Percentiles rank a stretch among this genome's conserved stretches.
These are phyloP conservation scores for Picea sitchensis DNA, from an alignment of 75 land plant species.

Conservation along the genomic window DNA sequence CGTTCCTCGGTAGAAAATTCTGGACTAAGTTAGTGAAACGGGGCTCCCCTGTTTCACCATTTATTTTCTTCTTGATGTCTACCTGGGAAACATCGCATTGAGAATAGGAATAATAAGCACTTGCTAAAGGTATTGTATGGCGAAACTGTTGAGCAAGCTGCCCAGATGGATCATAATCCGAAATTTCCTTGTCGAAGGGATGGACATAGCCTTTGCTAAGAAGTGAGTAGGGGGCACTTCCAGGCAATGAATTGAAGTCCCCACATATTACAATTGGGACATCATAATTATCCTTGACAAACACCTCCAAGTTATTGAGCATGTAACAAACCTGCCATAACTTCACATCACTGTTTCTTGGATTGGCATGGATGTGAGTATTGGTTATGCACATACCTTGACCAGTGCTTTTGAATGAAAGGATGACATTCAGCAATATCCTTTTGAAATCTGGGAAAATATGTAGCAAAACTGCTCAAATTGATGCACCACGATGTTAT, in stretches of 20 bases:
- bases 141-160: too few relatives aligned
- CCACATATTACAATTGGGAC: too few relatives aligned
- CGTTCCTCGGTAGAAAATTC: background rate
- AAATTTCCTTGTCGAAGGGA: background rate
- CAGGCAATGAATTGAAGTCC: background rate
- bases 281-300: background rate
- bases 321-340: background rate
- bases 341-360: background rate
- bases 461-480: background rate
- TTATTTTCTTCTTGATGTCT: background rate
- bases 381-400: background rate
- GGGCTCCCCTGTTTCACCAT: background rate
- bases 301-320: background rate
- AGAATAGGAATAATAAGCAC: background rate
- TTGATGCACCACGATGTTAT: too few relatives aligned
- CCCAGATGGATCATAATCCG: background rate
- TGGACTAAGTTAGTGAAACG: background rate
- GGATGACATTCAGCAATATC: background rate
- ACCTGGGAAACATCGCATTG: background rate
- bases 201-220: background rate
- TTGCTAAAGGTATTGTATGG: background rate
- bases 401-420: background rate
- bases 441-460: background rate
- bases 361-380: background rate
- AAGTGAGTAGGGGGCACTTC: background rate